Percentiles rank a stretch among this genome's conserved stretches.
Evolutionary conservation across 2,329 filamentous ascomycete genomes (phyloP).

Genomic region (Trichoderma endophyticum): DNA sequence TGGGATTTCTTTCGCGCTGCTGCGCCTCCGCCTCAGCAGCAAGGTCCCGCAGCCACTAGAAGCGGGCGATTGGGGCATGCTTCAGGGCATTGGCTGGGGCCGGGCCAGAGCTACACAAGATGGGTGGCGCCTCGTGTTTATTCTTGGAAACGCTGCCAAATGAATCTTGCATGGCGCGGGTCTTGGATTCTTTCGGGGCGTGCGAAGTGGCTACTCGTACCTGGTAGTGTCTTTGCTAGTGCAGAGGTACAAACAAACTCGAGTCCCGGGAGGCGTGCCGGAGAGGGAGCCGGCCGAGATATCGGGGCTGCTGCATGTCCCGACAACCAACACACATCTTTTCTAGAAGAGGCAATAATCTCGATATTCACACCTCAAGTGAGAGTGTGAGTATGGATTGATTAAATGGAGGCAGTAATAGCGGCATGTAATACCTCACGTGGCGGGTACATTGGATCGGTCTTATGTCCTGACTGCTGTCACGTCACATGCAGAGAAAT

Average conservation of each 20-base stretch:
- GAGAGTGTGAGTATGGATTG: background rate
- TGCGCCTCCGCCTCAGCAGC: conserved; percentile 13
- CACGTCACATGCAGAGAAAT: background rate
- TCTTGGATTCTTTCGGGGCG: background rate
- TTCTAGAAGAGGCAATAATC: background rate
- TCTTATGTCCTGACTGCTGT: background rate
- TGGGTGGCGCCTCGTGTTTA: conserved; percentile 2
- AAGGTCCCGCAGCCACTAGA: conserved; percentile 14
- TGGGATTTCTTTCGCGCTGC: background rate
- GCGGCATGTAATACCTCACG: background rate
- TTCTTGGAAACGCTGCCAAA: background rate
- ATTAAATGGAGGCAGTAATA: background rate
- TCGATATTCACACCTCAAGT: background rate
- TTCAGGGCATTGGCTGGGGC: conserved; percentile 13
- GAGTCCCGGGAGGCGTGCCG: background rate
- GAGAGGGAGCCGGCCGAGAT: background rate
- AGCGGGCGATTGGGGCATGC: conserved; percentile 15
- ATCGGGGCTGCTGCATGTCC: background rate
- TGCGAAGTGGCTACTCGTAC: background rate
- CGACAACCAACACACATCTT: background rate
- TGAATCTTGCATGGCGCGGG: background rate
- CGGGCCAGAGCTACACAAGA: background rate
- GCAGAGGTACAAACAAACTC: background rate
- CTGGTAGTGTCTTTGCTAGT: background rate
- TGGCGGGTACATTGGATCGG: background rate